Evolutionary conservation across 768 basidiomycete genomes (phyloP).

Genomic region (Coprinopsis marcescibilis): DNA sequence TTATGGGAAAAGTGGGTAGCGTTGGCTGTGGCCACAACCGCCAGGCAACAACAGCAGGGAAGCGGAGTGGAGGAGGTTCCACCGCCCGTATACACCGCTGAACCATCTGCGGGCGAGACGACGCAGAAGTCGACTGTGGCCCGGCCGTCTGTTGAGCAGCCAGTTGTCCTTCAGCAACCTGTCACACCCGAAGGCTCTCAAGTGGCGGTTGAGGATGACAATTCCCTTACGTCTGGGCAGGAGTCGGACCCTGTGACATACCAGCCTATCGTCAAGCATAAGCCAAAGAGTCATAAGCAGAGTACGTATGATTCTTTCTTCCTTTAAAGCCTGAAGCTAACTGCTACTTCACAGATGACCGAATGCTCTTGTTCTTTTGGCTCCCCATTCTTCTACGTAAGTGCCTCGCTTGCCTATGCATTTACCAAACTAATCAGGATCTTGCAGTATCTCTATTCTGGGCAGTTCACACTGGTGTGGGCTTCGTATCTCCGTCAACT

Average conservation of each 20-base stretch:
- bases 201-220: conserved; percentile 35
- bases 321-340: not conserved
- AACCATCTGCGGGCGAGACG: conserved; percentile 29
- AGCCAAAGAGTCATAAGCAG: conserved; percentile 55
- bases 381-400: conserved; percentile 75
- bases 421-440: conserved; percentile 2
- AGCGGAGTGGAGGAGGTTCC: conserved; percentile 48
- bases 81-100: conserved; percentile 71
- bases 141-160: conserved; percentile 12
- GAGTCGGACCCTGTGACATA: conserved; percentile 69
- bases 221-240: conserved; percentile 47
- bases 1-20: conserved; percentile 79
- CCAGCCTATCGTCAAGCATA: conserved; percentile 43
- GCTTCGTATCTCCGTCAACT: conserved; percentile 47
- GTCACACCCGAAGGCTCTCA: conserved; percentile 27
- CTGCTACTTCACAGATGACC: conserved; percentile 50
- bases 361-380: conserved; percentile 84
- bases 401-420: conserved; percentile 24
- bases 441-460: conserved; percentile 53
- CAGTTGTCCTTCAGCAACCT: conserved; percentile 17
- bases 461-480: conserved; percentile 51
- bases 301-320: conserved; percentile 41
- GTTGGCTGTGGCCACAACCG: conserved; percentile 43
- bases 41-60: conserved; percentile 30
- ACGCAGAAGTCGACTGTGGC: conserved; percentile 14